Conservation (phyloP, 2,329 filamentous ascomycete species). For the Cadophora gregata region DNA sequence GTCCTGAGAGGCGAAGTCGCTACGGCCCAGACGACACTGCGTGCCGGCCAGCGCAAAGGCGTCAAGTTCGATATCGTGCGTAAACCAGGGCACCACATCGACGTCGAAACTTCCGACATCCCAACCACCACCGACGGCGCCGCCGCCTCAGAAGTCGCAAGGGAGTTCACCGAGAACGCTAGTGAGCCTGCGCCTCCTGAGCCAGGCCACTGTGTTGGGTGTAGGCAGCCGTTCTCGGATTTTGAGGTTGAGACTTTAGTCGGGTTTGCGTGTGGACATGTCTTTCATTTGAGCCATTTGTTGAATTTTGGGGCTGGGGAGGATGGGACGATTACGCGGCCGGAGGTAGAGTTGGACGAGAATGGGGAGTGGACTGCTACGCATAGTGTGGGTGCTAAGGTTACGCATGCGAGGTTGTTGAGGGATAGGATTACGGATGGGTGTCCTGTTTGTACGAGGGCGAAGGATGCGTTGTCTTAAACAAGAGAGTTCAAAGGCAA, state of each 20-base stretch:
- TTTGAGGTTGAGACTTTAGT: constrained; percentile 75
- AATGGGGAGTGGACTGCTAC: constrained; percentile 52
- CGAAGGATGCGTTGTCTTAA: constrained; percentile 13
- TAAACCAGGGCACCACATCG: constrained; percentile 51
- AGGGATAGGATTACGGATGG: constrained; percentile 71
- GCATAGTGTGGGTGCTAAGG: constrained; percentile 81
- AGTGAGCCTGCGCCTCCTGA: constrained; percentile 39
- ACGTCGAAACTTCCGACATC: constrained; percentile 51
- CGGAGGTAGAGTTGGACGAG: constrained; percentile 51
- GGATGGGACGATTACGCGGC: constrained; percentile 48
- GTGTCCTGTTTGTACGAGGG: constrained; percentile 61
- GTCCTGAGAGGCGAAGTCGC: constrained; percentile 89
- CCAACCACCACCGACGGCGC: constrained; percentile 35
- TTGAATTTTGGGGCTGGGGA: constrained; percentile 51
- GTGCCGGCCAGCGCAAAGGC: constrained; percentile 79
- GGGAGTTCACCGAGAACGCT: constrained; percentile 22
- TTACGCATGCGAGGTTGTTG: constrained; percentile 82
- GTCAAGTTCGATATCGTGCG: constrained; percentile 84
- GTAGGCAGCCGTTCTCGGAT: constrained; percentile 61
- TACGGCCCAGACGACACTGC: constrained; percentile 78
- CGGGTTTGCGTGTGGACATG: constrained; percentile 82
- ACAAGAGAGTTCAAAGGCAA: not conserved
- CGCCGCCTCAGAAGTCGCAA: constrained; percentile 26
- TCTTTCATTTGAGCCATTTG: constrained; percentile 79
- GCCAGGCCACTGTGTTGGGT: constrained; percentile 65